Conservation (phyloP, 179 eudicot genomes). For the Beta macrorhiza region DNA sequence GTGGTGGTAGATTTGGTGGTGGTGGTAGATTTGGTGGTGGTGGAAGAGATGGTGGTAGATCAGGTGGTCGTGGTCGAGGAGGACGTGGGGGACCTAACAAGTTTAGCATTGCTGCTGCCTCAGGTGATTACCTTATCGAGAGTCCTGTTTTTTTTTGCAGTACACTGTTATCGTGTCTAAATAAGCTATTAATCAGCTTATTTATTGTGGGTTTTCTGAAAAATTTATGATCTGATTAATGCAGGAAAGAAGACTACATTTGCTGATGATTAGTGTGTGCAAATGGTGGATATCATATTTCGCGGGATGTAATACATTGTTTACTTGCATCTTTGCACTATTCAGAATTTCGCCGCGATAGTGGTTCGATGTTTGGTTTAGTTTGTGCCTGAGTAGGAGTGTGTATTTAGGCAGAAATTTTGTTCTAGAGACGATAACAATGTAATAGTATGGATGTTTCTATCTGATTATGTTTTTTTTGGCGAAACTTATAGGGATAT, state of each 20-base stretch:
- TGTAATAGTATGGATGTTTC: not conserved
- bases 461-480: not conserved
- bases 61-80: not conserved
- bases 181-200: too few species aligned
- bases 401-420: constrained; percentile 6
- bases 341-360: not conserved
- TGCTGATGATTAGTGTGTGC: not conserved
- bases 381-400: not conserved
- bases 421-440: not conserved
- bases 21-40: not conserved
- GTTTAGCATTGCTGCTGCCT: not conserved
- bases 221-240: not conserved
- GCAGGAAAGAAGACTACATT: constrained; percentile 21
- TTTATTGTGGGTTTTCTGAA: not conserved
- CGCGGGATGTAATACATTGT: not conserved
- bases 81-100: not conserved
- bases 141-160: too few species aligned
- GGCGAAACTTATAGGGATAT: not conserved
- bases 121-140: not conserved
- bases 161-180: too few species aligned
- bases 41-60: not conserved
- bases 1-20: not conserved
- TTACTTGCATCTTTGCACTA: not conserved
- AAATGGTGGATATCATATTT: not conserved
- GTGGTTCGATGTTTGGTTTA: not conserved